A percentile compares a stretch with the other conserved stretches of the same genome.
phyloP scores from a whole-genome alignment of 306 rosid genomes.

The Astragalus membranaceus region DNA sequence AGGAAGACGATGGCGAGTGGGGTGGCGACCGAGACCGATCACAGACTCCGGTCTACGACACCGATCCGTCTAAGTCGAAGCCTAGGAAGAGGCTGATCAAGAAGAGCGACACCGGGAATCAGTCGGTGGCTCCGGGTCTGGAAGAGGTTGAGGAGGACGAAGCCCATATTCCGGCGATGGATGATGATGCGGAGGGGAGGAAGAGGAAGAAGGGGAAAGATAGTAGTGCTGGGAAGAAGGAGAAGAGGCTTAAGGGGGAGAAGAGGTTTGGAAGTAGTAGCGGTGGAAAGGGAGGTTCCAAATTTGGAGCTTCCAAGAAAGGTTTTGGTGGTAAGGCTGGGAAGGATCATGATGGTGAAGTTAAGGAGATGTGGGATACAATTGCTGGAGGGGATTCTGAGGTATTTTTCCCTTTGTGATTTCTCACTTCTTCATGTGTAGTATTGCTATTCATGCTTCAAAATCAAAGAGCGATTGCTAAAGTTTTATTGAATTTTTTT shows the following conservation, averaged over 20 bases:
- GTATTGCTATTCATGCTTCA: background rate
- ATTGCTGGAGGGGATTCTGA: slow-evolving; percentile 86
- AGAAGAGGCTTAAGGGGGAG: slow-evolving; percentile 69
- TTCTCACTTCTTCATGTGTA: background rate
- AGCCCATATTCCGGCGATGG: slow-evolving; percentile 31
- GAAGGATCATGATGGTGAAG: slow-evolving; percentile 87
- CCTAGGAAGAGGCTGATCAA: slow-evolving; percentile 88
- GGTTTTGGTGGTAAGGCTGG: slow-evolving; percentile 56
- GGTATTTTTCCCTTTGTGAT: slow-evolving; percentile 33
- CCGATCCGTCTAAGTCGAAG: slow-evolving; percentile 52
- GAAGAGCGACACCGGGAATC: slow-evolving; percentile 46
- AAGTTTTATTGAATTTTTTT: background rate
- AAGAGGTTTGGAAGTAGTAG: slow-evolving; percentile 40
- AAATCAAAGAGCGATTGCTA: background rate
- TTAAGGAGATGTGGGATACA: slow-evolving; percentile 96
- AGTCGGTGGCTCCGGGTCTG: slow-evolving; percentile 43
- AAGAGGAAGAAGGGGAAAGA: slow-evolving; percentile 46
- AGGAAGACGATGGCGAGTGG: slow-evolving; percentile 47
- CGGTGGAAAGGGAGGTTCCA: slow-evolving; percentile 43
- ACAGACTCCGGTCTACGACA: slow-evolving; percentile 74
- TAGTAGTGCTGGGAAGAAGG: slow-evolving; percentile 55
- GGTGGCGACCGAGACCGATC: slow-evolving; percentile 52
- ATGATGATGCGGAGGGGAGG: slow-evolving; percentile 36
- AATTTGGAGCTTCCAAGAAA: slow-evolving; percentile 42
- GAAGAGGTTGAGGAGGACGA: slow-evolving; percentile 41